Base-by-base conservation (phyloP, 495 filamentous ascomycete genomes). In the Hypoxylon perforatum region DNA sequence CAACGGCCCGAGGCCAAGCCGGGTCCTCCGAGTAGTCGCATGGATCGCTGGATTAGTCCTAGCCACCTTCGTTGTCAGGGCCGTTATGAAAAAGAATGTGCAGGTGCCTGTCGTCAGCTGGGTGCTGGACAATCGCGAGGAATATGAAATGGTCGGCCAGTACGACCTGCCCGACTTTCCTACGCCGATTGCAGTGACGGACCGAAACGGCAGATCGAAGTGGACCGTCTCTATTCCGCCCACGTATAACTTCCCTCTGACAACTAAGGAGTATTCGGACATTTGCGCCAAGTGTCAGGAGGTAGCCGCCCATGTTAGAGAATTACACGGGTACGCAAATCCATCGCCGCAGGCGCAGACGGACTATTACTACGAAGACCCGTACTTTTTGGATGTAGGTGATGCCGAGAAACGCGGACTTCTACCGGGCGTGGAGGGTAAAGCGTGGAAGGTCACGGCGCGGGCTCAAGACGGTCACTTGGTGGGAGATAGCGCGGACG, bases 191-290 rank as follows among this genome's bases (percentile, higher is more conserved):
- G 73, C 86, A 1, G 76, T 91, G 14, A 81, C 81, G 6, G 86
- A 91, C 69, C 76, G 79, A 28, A 77, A 77, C 39, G 87, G 85
- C 12, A 80, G 76, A 35, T 68, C 84, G 5, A 88, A 81, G 67
- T 92, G 91, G 91, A 92, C 90, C 0, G 82, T 92, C 0, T 85
- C 82, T 1, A 91, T 93, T 23, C 91, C 91, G 1, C 76, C 77
- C 3, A 79, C 71, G 30, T 77, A 78, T 35, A 65, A 73, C 11
- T 91, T 91, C 46, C 90, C 90, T 10, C 72, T 92, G n/a, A 69
- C 77, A 9, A 78, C 81, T 9, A 58, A 77, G 17, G 81, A 90
- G 51, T 92, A 92, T 67, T 69, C 76, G 14, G 80, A 86, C 12
- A 83, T 92, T 21, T 91, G 89, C 66, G 63, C 33, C 14, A 84